These are phyloP conservation scores for Cladosporium sp. DNA, from an alignment of 2,329 filamentous ascomycete genomes.

Conservation along the genomic window DNA sequence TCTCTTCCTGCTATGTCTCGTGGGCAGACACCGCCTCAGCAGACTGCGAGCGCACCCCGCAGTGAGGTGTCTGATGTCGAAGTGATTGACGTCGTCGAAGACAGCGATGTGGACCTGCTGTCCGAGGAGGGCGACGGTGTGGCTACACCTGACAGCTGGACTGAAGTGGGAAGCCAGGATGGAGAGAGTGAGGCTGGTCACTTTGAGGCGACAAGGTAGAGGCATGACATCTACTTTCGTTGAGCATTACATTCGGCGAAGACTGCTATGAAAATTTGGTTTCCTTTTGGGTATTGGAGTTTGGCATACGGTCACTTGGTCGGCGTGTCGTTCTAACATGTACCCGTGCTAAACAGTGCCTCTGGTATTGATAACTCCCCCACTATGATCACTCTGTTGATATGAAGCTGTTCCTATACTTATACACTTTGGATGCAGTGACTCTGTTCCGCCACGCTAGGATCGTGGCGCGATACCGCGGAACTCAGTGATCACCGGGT, in stretches of 20 bases:
- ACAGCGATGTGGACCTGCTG: conserved; percentile 33
- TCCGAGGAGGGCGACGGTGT: conserved; percentile 30
- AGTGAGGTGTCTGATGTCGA: conserved; percentile 24
- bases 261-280: not conserved
- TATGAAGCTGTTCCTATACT: not conserved
- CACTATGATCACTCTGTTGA: not conserved
- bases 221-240: not conserved
- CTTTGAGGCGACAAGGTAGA: conserved; percentile 63
- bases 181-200: conserved; percentile 27
- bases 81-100: conserved; percentile 28
- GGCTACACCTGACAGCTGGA: conserved; percentile 34
- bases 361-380: not conserved
- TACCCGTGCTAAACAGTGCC: not conserved
- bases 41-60: conserved; percentile 11
- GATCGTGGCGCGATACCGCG: too few relatives aligned
- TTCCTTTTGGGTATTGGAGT: not conserved
- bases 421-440: too few relatives aligned
- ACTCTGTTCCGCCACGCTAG: too few relatives aligned
- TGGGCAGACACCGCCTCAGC: conserved; percentile 12
- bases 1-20: conserved; percentile 21
- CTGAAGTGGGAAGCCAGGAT: conserved; percentile 34
- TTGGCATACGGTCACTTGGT: not conserved
- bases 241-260: not conserved
- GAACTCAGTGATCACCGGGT: too few relatives aligned
- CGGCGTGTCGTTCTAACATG: not conserved